Evolutionary conservation across 805 yeast genomes (phyloP), one percentile per base, ranked within the genome.

Genomic region (Saccharomycopsis oosterbeekiorum): DNA sequence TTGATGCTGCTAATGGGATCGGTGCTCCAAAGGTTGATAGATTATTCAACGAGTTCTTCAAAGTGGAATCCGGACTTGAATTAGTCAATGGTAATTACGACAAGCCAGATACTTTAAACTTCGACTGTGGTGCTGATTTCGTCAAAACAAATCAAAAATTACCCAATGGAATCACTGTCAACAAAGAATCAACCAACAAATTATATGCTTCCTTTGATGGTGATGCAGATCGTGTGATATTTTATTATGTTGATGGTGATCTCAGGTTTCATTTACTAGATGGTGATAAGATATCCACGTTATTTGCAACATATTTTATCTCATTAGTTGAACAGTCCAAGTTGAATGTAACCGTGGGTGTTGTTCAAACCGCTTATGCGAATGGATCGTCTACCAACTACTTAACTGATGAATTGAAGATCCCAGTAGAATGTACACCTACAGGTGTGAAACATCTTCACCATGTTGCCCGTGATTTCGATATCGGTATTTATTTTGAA

Each of bases 361-460:
- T 92, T 4, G 91, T 94, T 39, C 99, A 94, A 75, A 94, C 99
- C 0, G 99, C 99, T 0, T 94, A 94, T 70, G 99, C 99, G 57
- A 94, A 94, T 71, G 99, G 99, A 11, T 82, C 87, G 6, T 88
- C 97, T 1, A 89, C 98, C 0, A 75, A 80, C 42, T 93, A 83
- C 69, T 76, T 93, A 36, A 78, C 79, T 53, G 74, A 84, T 1
- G 76, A 72, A 1, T 77, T 93, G 67, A 77, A 82, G 59, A 74
- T 89, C 14, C 96, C 97, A 0, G 97, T 90, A 4, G 82, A 83
- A 0, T 89, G 93, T 72, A 89, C 98, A 0, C 86, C 96, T 53
- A 94, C 99, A 1, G 99, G 99, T 47, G 99, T 94, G 41, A 94
- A 94, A 73, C 96, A 94, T 74, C 77, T 94, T 65, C 99, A 94